Evolutionary conservation across 495 filamentous ascomycete genomes (phyloP).

Genomic region (Lasiosphaeria miniovina): DNA sequence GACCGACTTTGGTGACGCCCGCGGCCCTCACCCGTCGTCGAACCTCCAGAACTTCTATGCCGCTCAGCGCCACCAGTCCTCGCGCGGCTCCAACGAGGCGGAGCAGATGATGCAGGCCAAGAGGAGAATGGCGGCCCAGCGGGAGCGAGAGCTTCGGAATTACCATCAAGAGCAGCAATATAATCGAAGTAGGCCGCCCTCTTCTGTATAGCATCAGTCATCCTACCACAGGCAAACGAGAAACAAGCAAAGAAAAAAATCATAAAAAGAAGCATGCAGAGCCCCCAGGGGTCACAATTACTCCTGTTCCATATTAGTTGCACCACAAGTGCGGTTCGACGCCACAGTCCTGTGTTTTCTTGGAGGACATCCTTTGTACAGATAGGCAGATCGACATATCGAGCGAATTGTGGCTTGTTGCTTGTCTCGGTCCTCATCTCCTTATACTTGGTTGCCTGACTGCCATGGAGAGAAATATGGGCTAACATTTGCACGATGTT

Average conservation of each 20-base stretch:
- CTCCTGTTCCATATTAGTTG: constrained; percentile 29
- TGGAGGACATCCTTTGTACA: constrained; percentile 33
- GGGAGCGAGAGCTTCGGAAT: constrained; percentile 98
- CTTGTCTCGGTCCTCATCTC: constrained; percentile 4
- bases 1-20: constrained; percentile 69
- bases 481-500: constrained; percentile 42
- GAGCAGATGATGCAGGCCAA: constrained; percentile 99
- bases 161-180: constrained; percentile 99
- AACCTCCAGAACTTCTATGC: constrained; percentile 94
- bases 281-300: constrained; percentile 21
- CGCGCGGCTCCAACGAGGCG: constrained; percentile 81
- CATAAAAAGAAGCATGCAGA: constrained; percentile 33
- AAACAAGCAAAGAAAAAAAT: constrained; percentile 34
- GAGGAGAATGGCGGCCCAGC: constrained; percentile 95
- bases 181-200: constrained; percentile 86
- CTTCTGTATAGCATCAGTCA: constrained; percentile 54
- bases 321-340: constrained; percentile 42
- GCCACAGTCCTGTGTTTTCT: constrained; percentile 34
- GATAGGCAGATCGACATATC: constrained; percentile 15
- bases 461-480: constrained; percentile 16
- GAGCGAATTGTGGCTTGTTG: constrained; percentile 5
- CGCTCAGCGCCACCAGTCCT: constrained; percentile 84
- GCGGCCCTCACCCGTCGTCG: constrained; percentile 68
- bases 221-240: constrained; percentile 53
- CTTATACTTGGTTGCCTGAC: constrained; percentile 1